Evolutionary conservation across 306 rosid species (phyloP), one percentile per base, ranked within the genome.

Genomic region (Vigna reflexopilosa): DNA sequence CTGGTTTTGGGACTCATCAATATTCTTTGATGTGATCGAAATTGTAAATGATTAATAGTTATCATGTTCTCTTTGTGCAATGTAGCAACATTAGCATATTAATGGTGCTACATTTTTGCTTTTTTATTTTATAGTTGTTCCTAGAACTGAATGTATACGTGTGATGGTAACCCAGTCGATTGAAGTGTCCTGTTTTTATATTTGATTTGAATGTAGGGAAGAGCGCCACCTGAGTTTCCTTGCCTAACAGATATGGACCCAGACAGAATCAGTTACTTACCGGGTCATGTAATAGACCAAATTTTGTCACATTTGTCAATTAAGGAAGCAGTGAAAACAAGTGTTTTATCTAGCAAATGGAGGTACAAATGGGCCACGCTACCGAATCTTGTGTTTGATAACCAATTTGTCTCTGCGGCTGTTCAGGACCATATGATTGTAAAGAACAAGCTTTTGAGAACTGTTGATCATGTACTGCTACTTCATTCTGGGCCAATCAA

Each of bases 261-360:
- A 36, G 97, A 88, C 80, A 83, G 76, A 61, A 65, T 92, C 36
- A 84, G 93, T 77, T 64, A 71, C 64, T 84, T 90, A 81, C 94
- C 91, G 0, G 87, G 79, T 55, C 88, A 78, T 81, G 14, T 90
- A 44, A 71, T 74, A 40, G 91, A 89, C 11, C 86, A 83, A 20
- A 84, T 91, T 85, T 79, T 89, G 61, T 77, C 90, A 3, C 22
- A 22, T 62, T 75, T 92, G 84, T 67, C 91, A 2, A 77, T 90
- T 49, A 81, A 54, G 83, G 88, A 88, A 45, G 94, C 93, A 0
- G 85, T 84, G 72, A 81, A 79, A 79, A 92, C 92, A 20, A 87
- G 97, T 68, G 42, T 90, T 71, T 82, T 92, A 72, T 90, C 92
- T 1, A 81, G 87, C 58, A 88, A 86, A 52, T 92, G 96, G 97